These are phyloP conservation scores for Sophora flavescens DNA, from an alignment of 306 rosid species.

Conservation along the genomic window DNA sequence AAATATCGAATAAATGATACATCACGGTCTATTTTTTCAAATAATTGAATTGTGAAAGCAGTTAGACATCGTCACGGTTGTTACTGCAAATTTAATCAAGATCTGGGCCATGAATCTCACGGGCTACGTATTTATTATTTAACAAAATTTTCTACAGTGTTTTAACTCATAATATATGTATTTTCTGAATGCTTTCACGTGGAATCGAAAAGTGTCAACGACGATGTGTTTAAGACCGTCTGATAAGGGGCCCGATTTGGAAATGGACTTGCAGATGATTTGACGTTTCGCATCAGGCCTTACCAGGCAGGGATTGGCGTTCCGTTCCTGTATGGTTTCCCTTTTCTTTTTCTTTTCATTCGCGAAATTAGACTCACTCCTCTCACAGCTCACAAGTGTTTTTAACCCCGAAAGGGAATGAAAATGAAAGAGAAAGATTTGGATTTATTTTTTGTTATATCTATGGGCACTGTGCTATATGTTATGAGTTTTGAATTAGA, in stretches of 20 bases:
- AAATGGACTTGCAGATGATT: constrained; percentile 51
- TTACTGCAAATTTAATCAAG: constrained; percentile 68
- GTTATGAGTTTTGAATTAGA: neutral
- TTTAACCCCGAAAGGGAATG: neutral
- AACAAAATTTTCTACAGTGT: constrained; percentile 1
- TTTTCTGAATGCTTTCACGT: constrained; percentile 21
- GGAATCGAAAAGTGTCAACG: constrained; percentile 52
- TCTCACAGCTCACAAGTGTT: constrained; percentile 2
- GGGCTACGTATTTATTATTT: constrained; percentile 46
- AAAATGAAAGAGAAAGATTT: constrained; percentile 41
- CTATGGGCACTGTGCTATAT: neutral
- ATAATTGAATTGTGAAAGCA: constrained; percentile 47
- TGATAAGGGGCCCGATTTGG: constrained; percentile 53
- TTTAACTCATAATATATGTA: neutral
- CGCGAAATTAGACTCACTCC: constrained; percentile 11
- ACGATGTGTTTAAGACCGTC: constrained; percentile 56
- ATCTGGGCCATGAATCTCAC: constrained; percentile 66
- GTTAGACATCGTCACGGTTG: constrained; percentile 50
- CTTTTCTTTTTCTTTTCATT: constrained; percentile 35
- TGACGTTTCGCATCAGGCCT: constrained; percentile 58
- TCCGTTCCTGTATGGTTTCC: constrained; percentile 32
- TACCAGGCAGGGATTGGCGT: constrained; percentile 25
- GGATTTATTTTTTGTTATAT: neutral
- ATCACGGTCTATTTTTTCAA: constrained; percentile 42
- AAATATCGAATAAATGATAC: constrained; percentile 39